Evolutionary conservation across 1,284 basidiomycete genomes (phyloP), one percentile per base, ranked within the genome.

Genomic region (Somion occarium): DNA sequence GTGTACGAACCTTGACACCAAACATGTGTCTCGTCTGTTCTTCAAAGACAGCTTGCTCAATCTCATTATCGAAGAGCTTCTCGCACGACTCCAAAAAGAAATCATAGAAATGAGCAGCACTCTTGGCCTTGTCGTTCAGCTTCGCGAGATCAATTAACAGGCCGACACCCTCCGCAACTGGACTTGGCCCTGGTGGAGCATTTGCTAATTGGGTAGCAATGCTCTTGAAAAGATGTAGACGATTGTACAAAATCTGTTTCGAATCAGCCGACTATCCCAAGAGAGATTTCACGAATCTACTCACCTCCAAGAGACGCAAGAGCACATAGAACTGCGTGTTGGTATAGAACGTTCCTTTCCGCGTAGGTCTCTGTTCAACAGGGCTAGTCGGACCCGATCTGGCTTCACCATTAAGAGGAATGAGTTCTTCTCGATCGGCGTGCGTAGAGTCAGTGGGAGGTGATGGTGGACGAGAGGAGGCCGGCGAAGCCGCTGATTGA

Each of bases 1-100:
- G 30, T 25, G 19, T 38, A 50, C 19, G n/a, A 53, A 93, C 94
- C 76, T 93, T 90, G 58, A 87, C 95, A 25, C 93, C 92, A 73
- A 96, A 98, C 79, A 99, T 95, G 81, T 91, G 93, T 54, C 97
- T 75, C 78, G 97, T 85, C 61, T 93, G 91, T 66, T 99, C 96
- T 67, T 99, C 97, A 63, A 93, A 98, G 18, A 85, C 84, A 24
- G 78, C 73, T 63, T 88, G 89, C 69, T 98, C 96, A 55, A 98
- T 76, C 64, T 98, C 94, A 54, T 82, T 88, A 61, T 94, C 92
- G 63, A 98, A 98, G 44, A 97, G 69, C 73, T 92, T 91, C 70
- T 97, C 94, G 66, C 90, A 91, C 18, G 93, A 85, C 55, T 89
- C 91, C 41, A 98, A 75, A 22, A 43, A 43, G 11, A 43, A 23